Percentiles rank a stretch among this genome's conserved stretches.
Conservation (phyloP, 2,329 filamentous ascomycete genomes). For the Fusarium sp. region DNA sequence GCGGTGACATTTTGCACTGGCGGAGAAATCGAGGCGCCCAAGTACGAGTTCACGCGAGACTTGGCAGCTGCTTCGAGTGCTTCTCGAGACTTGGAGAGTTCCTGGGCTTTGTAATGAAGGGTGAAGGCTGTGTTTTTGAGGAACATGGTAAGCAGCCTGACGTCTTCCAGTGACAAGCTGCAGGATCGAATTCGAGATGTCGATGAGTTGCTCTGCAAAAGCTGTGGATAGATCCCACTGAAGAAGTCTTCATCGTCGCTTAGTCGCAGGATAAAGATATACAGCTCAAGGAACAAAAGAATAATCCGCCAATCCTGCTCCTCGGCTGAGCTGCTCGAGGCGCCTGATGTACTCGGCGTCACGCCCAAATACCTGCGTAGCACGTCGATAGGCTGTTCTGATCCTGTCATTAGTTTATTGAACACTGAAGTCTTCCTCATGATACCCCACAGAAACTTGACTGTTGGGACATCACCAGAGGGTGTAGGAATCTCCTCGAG, state of each 20-base stretch:
- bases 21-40: conserved; percentile 29
- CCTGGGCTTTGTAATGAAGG: conserved; percentile 84
- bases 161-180: conserved; percentile 76
- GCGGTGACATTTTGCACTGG: neutral
- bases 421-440: conserved; percentile 59
- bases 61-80: conserved; percentile 36
- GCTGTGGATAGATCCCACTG: conserved; percentile 61
- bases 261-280: conserved; percentile 90
- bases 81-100: conserved; percentile 57
- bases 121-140: conserved; percentile 92
- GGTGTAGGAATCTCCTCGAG: conserved; percentile 58
- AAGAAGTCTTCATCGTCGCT: conserved; percentile 98
- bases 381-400: conserved; percentile 45
- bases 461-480: conserved; percentile 68
- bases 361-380: conserved; percentile 48
- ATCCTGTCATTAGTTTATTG: conserved; percentile 45
- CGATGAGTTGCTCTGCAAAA: conserved; percentile 53
- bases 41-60: conserved; percentile 47
- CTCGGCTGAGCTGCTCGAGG: conserved; percentile 39
- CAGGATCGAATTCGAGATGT: conserved; percentile 68
- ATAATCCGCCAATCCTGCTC: conserved; percentile 85
- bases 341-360: conserved; percentile 48
- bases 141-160: conserved; percentile 82
- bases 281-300: conserved; percentile 91
- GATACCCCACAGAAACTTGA: conserved; percentile 83